Evolutionary conservation across 179 eudicot species (phyloP).

Genomic region (Drosera spatulata): DNA sequence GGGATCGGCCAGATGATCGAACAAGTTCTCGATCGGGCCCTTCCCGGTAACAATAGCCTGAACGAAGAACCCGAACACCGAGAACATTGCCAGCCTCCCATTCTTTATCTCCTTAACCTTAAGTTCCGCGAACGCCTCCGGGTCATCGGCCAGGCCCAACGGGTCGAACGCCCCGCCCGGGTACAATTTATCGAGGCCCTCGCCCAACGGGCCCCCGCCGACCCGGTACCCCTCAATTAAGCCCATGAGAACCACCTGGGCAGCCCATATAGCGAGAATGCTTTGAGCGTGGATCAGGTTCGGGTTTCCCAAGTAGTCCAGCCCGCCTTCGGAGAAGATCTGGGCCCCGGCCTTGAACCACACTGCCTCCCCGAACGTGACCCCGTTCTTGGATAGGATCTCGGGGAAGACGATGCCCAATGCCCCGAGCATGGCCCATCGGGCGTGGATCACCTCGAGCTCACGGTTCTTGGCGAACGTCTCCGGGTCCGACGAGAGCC

Average conservation of each 20-base stretch:
- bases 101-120: constrained; percentile 19
- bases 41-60: constrained; percentile 22
- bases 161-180: constrained; percentile 22
- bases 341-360: constrained; percentile 20
- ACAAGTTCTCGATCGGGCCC: constrained; percentile 20
- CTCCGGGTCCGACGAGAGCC: constrained; percentile 16
- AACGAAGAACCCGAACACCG: constrained; percentile 19
- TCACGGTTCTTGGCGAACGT: constrained; percentile 15
- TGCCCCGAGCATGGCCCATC: constrained; percentile 16
- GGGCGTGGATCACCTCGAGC: constrained; percentile 13
- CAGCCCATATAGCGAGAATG: constrained; percentile 15
- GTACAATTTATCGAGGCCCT: constrained; percentile 14
- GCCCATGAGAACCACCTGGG: constrained; percentile 18
- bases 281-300: constrained; percentile 13
- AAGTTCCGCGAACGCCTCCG: constrained; percentile 17
- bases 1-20: constrained; percentile 17
- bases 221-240: constrained; percentile 16
- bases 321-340: constrained; percentile 14
- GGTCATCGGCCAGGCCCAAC: constrained; percentile 17
- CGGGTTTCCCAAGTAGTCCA: constrained; percentile 13
- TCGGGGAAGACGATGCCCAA: constrained; percentile 14
- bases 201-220: constrained; percentile 16
- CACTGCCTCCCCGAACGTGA: constrained; percentile 14
- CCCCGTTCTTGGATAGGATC: constrained; percentile 14
- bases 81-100: constrained; percentile 14